Evolutionary conservation across 225 moss, liverwort and hornwort genomes (phyloP).

Genomic region (Sphagnum contortum): DNA sequence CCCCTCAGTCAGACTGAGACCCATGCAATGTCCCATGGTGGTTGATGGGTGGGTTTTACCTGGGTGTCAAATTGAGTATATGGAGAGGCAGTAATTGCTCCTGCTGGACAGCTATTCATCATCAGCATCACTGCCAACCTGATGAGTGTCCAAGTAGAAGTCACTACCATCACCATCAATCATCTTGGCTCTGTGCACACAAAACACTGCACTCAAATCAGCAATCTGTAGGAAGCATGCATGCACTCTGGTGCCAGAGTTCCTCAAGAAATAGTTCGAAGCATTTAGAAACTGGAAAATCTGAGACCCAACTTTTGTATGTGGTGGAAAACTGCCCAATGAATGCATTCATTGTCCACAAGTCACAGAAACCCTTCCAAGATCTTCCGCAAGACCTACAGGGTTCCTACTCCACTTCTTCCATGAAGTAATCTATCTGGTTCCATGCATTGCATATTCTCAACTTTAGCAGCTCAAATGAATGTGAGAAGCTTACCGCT

Average conservation of each 20-base stretch:
- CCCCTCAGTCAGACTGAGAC: not conserved
- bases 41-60: too few relatives aligned
- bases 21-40: too few relatives aligned
- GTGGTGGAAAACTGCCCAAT: too few relatives aligned
- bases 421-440: too few relatives aligned
- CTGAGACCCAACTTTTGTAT: too few relatives aligned
- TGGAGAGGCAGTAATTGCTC: too few relatives aligned
- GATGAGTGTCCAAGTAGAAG: constrained; percentile 53
- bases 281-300: not conserved
- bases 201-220: not conserved
- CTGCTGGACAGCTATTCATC: constrained; percentile 19
- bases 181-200: constrained; percentile 44
- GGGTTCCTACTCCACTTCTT: not conserved
- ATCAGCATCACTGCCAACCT: constrained; percentile 52
- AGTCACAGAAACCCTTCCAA: not conserved
- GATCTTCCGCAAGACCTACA: not conserved
- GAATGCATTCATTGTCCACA: not conserved
- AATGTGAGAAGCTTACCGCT: constrained; percentile 28
- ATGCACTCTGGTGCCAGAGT: not conserved
- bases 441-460: not conserved
- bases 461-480: not conserved
- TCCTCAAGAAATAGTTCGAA: too few relatives aligned
- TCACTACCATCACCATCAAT: constrained; percentile 43
- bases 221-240: not conserved
- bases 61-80: too few relatives aligned